Base-by-base conservation (phyloP, 179 eudicot species). In the Dionaea muscipula region DNA sequence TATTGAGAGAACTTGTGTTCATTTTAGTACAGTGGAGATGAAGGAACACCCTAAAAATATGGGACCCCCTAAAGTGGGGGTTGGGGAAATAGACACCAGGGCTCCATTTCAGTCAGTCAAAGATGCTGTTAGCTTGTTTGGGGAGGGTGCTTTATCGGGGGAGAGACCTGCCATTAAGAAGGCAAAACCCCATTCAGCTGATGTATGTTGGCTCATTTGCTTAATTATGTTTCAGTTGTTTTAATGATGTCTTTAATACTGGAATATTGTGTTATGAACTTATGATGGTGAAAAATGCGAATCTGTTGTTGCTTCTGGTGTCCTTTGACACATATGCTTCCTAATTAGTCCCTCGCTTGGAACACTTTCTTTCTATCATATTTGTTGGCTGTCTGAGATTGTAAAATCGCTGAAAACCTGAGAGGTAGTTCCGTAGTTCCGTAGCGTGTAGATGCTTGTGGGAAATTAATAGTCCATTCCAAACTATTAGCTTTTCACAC, bases 91-190 rank as follows among this genome's bases (percentile, higher is more conserved):
- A 57, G 95, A 90, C 67, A 90, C 95, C 25, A 80, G 95, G 68
- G 82, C 97, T 57, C 95, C 95, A 16, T 86, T 90, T 69, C 97
- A 86, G 59, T 90, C 97, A 36, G 97, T 90, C 48, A 90, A 86
- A 73, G 97, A 84, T 78, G 97, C 95, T 26, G 95, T 86, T 68
- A 90, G 62, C 71, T 78, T 90, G 64, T 90, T 90, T 62, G 97
- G 97, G 10, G 95, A 86, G 76, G 91, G 80, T 51, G 79, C 90
- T 31, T 71, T 76, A 25, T 88, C 87, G 28, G 95, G 96, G 53
- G 95, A 69, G 61, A 88, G 66, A 57, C 71, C 79, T 61, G 57
- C 79, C 58, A 79, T 79, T 50, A 88, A 47, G 74, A 89, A 78
- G 75, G 43, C 72, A 63, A 84, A 72, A 60, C 80, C 85, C 2